phyloP scores from a whole-genome alignment of 2,329 filamentous ascomycete genomes.

The Neobulgaria alba region DNA sequence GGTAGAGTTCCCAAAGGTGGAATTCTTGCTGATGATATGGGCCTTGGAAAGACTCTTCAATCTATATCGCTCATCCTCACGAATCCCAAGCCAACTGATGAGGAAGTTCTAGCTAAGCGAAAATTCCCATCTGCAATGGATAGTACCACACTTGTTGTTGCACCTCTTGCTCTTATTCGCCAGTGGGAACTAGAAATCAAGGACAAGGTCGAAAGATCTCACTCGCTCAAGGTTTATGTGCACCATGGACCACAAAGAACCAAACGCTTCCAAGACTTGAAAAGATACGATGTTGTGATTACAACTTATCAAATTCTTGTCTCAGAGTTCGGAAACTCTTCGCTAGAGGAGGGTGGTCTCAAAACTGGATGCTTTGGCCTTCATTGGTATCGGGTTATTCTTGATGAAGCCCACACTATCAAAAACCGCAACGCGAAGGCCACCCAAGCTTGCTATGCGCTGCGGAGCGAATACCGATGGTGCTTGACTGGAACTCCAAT shows the following conservation, averaged over 20 bases:
- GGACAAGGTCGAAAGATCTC: slow-evolving; percentile 63
- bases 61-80: slow-evolving; percentile 80
- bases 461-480: slow-evolving; percentile 86
- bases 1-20: slow-evolving; percentile 81
- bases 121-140: slow-evolving; percentile 61
- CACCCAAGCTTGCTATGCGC: slow-evolving; percentile 81
- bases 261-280: slow-evolving; percentile 67
- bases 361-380: slow-evolving; percentile 83
- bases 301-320: slow-evolving; percentile 95
- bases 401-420: slow-evolving; percentile 96
- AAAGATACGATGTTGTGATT: slow-evolving; percentile 86
- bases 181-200: slow-evolving; percentile 95
- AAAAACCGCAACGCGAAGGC: slow-evolving; percentile 97
- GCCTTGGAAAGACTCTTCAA: slow-evolving; percentile 91
- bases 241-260: slow-evolving; percentile 85
- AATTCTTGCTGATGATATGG: slow-evolving; percentile 96
- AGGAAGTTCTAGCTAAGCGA: slow-evolving; percentile 51
- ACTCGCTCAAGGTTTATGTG: slow-evolving; percentile 71
- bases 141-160: slow-evolving; percentile 82
- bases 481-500: slow-evolving; percentile 93
- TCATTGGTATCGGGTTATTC: slow-evolving; percentile 89
- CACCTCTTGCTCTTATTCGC: slow-evolving; percentile 85
- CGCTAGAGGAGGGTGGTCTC: slow-evolving; percentile 48
- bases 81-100: slow-evolving; percentile 62
- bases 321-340: slow-evolving; percentile 73